Evolutionary conservation across 1,284 basidiomycete genomes (phyloP).

Genomic region (Fomes fomentarius): DNA sequence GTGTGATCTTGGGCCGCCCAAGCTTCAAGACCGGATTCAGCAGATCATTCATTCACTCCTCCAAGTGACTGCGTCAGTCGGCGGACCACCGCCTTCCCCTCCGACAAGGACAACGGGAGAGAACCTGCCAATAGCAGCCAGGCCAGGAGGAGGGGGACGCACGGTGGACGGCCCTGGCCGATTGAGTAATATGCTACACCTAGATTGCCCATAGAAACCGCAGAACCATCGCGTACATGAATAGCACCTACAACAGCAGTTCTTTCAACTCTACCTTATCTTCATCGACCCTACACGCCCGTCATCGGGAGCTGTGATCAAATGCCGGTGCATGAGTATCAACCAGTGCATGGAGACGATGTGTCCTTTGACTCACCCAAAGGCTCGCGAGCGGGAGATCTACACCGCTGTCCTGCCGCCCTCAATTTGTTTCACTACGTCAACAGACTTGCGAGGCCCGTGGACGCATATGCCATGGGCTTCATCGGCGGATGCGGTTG

Average conservation of each 20-base stretch:
- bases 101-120: too few relatives aligned
- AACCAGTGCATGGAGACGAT: too few relatives aligned
- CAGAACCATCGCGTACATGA: not conserved
- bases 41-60: too few relatives aligned
- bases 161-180: not conserved
- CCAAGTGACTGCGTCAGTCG: too few relatives aligned
- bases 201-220: not conserved
- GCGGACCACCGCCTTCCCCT: too few relatives aligned
- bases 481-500: constrained; percentile 87
- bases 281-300: not conserved
- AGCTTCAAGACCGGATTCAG: too few relatives aligned
- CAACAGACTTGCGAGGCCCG: constrained; percentile 66
- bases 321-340: not conserved
- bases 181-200: not conserved
- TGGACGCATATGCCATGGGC: constrained; percentile 88
- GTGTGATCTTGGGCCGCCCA: too few relatives aligned
- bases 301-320: not conserved
- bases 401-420: not conserved
- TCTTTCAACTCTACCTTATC: not conserved
- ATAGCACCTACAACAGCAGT: too few relatives aligned
- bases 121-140: too few relatives aligned
- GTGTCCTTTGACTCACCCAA: too few relatives aligned
- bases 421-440: constrained; percentile 39
- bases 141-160: not conserved
- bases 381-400: too few relatives aligned